Evolutionary conservation across 2,329 filamentous ascomycete genomes (phyloP).

Genomic region (Microcyclosporella mali): DNA sequence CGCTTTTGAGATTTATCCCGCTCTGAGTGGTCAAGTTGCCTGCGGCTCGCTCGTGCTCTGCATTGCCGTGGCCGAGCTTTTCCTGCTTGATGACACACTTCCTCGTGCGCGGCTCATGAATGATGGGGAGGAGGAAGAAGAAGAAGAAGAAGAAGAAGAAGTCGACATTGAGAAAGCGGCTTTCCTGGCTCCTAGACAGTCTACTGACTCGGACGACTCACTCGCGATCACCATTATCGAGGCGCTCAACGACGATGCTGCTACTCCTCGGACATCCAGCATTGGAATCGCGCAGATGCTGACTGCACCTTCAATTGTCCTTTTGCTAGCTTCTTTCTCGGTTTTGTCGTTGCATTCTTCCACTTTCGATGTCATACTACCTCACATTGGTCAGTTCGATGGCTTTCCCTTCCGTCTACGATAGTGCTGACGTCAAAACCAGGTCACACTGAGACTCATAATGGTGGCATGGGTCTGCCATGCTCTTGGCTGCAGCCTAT

Average conservation of each 20-base stretch:
- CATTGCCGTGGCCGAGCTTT: slow-evolving; percentile 36
- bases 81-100: slow-evolving; percentile 35
- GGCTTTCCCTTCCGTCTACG: too few species aligned
- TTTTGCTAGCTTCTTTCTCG: slow-evolving; percentile 45
- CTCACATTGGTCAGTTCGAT: slow-evolving; percentile 43
- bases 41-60: slow-evolving; percentile 38
- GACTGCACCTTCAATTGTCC: slow-evolving; percentile 40
- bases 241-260: slow-evolving; percentile 24
- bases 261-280: slow-evolving; percentile 27
- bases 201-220: slow-evolving; percentile 30
- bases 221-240: slow-evolving; percentile 33
- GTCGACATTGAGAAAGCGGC: slow-evolving; percentile 42
- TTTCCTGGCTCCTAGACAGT: slow-evolving; percentile 36
- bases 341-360: slow-evolving; percentile 52
- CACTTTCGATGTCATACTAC: slow-evolving; percentile 46
- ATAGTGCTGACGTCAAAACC: too few species aligned
- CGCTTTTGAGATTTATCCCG: slow-evolving; percentile 40
- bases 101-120: not conserved
- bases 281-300: slow-evolving; percentile 43
- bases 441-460: slow-evolving; percentile 39
- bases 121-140: too few species aligned
- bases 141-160: slow-evolving; percentile 6
- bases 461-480: slow-evolving; percentile 42
- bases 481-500: slow-evolving; percentile 41
- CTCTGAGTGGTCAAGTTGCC: slow-evolving; percentile 38